Evolutionary conservation across 345 rosid species (phyloP).

Genomic region (Salix suchowensis): DNA sequence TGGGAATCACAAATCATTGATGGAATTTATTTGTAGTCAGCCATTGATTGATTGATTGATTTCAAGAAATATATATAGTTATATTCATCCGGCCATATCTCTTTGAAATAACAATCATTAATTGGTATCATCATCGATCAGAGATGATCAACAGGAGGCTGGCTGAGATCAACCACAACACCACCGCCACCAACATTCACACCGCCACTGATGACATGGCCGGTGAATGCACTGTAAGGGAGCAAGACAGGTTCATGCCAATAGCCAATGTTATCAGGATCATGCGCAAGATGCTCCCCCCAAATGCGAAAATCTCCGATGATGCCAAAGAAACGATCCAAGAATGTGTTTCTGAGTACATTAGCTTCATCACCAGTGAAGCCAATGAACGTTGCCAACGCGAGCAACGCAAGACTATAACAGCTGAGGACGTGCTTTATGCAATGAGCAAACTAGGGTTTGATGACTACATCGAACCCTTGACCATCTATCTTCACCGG

Average conservation of each 20-base stretch:
- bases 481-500: slow-evolving; percentile 30
- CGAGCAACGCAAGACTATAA: slow-evolving; percentile 36
- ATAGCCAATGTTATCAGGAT: slow-evolving; percentile 32
- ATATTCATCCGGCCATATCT: no score
- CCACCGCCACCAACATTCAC: slow-evolving; percentile 6
- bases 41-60: no score
- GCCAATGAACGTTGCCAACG: slow-evolving; percentile 36
- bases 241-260: slow-evolving; percentile 37
- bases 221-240: slow-evolving; percentile 33
- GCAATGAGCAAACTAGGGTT: slow-evolving; percentile 38
- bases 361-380: slow-evolving; percentile 35
- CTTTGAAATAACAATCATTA: no score
- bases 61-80: no score
- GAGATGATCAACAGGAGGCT: slow-evolving; percentile 41
- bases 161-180: slow-evolving; percentile 23
- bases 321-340: slow-evolving; percentile 37
- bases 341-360: slow-evolving; percentile 34
- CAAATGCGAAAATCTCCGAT: slow-evolving; percentile 32
- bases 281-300: slow-evolving; percentile 32
- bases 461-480: slow-evolving; percentile 33
- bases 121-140: not conserved
- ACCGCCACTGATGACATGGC: slow-evolving; percentile 22
- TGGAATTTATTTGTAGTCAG: no score
- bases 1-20: no score
- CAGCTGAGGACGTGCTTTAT: slow-evolving; percentile 32